A percentile compares a stretch with the other conserved stretches of the same genome.
Conservation (phyloP, 257 asterid genomes). For the Leonotis leonurus region DNA sequence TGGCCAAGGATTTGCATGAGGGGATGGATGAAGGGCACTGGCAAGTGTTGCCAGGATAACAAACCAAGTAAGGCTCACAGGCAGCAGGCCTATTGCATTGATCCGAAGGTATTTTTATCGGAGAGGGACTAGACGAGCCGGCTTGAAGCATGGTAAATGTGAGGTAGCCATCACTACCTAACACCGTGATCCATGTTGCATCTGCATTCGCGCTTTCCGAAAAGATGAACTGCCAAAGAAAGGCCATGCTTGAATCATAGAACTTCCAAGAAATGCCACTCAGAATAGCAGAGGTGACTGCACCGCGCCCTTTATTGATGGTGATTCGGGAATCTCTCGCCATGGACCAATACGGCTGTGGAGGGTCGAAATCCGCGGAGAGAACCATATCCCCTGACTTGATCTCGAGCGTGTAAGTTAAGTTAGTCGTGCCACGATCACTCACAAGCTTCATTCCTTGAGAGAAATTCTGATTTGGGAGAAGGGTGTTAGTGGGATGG, state of each 20-base stretch:
- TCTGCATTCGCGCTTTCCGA: constrained; percentile 30
- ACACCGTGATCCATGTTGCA: constrained; percentile 62
- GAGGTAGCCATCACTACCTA: constrained; percentile 56
- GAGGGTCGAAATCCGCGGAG: constrained; percentile 46
- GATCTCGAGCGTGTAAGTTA: constrained; percentile 69
- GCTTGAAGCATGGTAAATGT: constrained; percentile 49
- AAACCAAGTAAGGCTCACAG: constrained; percentile 59
- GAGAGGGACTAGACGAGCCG: constrained; percentile 29
- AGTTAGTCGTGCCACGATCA: constrained; percentile 40
- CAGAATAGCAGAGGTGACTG: constrained; percentile 40
- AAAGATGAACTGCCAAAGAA: constrained; percentile 74
- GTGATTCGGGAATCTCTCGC: constrained; percentile 52
- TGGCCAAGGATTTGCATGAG: constrained; percentile 41
- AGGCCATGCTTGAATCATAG: constrained; percentile 30
- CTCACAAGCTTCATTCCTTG: constrained; percentile 69
- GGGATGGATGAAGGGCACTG: constrained; percentile 61
- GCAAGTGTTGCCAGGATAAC: constrained; percentile 59
- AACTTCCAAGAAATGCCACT: constrained; percentile 73
- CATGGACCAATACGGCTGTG: constrained; percentile 89
- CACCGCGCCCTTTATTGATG: constrained; percentile 44
- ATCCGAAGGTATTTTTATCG: constrained; percentile 56
- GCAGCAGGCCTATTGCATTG: constrained; percentile 68
- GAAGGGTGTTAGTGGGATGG: constrained; percentile 69
- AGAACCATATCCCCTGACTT: constrained; percentile 68
- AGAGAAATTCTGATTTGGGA: constrained; percentile 53